Percentiles rank a stretch among this genome's conserved stretches.
Conservation (phyloP, 495 filamentous ascomycete genomes). For the Entonaema liquescens region DNA sequence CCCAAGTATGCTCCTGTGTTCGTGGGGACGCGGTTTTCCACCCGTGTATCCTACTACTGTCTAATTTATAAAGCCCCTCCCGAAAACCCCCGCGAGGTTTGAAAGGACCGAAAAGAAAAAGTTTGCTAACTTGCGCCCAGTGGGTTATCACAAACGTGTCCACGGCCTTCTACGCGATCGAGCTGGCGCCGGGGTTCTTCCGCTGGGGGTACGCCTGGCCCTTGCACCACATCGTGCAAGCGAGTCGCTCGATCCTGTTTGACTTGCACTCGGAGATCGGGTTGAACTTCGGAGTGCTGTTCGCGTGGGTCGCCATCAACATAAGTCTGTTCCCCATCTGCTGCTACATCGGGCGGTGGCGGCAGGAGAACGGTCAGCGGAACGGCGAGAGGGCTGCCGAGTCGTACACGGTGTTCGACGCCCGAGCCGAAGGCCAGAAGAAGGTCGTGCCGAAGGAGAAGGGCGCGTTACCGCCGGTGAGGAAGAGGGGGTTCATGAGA, state of each 20-base stretch:
- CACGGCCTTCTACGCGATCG: conserved; percentile 70
- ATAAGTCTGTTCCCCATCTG: conserved; percentile 68
- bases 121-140: conserved; percentile 17
- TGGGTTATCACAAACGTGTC: conserved; percentile 78
- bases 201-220: conserved; percentile 77
- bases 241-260: conserved; percentile 69
- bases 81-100: not conserved
- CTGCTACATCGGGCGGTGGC: conserved; percentile 67
- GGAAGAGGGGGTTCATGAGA: conserved; percentile 42
- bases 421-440: conserved; percentile 22
- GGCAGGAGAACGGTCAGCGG: conserved; percentile 53
- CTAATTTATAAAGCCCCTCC: not conserved
- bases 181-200: conserved; percentile 68
- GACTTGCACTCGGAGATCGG: conserved; percentile 69
- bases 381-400: conserved; percentile 34
- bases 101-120: not conserved
- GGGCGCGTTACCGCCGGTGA: conserved; percentile 29
- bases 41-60: not conserved
- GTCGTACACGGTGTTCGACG: conserved; percentile 31
- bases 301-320: conserved; percentile 67
- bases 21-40: not conserved
- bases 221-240: conserved; percentile 72
- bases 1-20: not conserved
- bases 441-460: conserved; percentile 38
- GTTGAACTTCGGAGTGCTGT: conserved; percentile 70